Conservation (phyloP, 2,329 filamentous ascomycete species). For the Pseudogymnoascus verrucosus region DNA sequence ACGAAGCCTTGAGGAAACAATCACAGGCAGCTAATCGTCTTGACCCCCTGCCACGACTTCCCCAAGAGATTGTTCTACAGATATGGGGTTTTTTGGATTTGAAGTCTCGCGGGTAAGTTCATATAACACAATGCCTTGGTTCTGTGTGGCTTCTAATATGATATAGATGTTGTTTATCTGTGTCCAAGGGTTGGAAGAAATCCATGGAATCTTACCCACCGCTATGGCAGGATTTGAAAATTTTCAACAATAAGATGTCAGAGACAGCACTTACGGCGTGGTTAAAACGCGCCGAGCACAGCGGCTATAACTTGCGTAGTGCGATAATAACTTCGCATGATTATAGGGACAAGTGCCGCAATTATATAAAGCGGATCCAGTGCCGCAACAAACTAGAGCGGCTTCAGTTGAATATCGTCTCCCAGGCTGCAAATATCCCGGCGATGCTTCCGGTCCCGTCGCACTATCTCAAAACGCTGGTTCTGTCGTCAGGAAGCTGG, state of each 20-base stretch:
- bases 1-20: neutral
- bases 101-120: neutral
- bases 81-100: neutral
- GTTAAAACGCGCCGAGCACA: neutral
- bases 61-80: neutral
- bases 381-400: neutral
- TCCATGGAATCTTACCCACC: neutral
- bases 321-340: neutral
- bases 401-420: neutral
- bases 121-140: neutral
- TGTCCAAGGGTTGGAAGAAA: constrained; percentile 2
- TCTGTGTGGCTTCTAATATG: neutral
- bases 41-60: neutral
- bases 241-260: neutral
- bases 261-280: neutral
- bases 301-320: neutral
- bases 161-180: neutral
- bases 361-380: neutral
- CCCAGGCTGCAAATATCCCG: neutral
- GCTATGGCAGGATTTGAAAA: neutral
- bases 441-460: neutral
- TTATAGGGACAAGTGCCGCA: neutral
- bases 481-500: neutral
- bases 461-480: neutral
- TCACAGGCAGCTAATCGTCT: neutral